Percentiles rank a stretch among this genome's conserved stretches.
Evolutionary conservation across 176 grass and related monocot genomes (phyloP).

Genomic region (Metroxylon sagu): DNA sequence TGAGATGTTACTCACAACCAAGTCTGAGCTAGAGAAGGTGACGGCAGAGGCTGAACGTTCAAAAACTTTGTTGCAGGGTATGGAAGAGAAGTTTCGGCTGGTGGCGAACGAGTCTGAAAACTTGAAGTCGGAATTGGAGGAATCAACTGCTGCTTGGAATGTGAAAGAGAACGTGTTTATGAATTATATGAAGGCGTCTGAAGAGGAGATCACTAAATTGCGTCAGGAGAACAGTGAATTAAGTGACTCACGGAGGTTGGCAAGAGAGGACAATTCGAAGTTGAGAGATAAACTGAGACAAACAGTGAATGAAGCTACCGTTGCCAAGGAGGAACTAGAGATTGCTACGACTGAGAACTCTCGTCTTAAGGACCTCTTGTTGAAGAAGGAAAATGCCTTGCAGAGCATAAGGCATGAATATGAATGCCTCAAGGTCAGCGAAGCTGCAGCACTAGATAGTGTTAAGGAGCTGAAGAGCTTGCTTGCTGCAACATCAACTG

Average conservation of each 20-base stretch:
- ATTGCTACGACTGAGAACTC: constrained; percentile 63
- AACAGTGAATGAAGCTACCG: constrained; percentile 52
- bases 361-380: constrained; percentile 50
- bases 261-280: constrained; percentile 62
- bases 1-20: constrained; percentile 22
- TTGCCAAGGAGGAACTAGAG: constrained; percentile 56
- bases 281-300: constrained; percentile 79
- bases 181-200: constrained; percentile 57
- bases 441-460: constrained; percentile 55
- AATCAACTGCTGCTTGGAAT: constrained; percentile 36
- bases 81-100: constrained; percentile 31
- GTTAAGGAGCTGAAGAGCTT: constrained; percentile 62
- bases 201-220: constrained; percentile 40
- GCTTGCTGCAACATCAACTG: constrained; percentile 53
- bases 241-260: constrained; percentile 56
- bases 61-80: constrained; percentile 17
- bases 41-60: constrained; percentile 39
- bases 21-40: constrained; percentile 46
- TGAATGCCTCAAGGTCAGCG: constrained; percentile 67
- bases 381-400: constrained; percentile 52
- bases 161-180: constrained; percentile 61
- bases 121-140: constrained; percentile 38
- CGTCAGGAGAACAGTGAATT: constrained; percentile 64
- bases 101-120: constrained; percentile 34
- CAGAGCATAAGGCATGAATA: constrained; percentile 57